These are phyloP conservation scores for Mycena citricolor DNA, from an alignment of 1,284 basidiomycete species.

Conservation along the genomic window DNA sequence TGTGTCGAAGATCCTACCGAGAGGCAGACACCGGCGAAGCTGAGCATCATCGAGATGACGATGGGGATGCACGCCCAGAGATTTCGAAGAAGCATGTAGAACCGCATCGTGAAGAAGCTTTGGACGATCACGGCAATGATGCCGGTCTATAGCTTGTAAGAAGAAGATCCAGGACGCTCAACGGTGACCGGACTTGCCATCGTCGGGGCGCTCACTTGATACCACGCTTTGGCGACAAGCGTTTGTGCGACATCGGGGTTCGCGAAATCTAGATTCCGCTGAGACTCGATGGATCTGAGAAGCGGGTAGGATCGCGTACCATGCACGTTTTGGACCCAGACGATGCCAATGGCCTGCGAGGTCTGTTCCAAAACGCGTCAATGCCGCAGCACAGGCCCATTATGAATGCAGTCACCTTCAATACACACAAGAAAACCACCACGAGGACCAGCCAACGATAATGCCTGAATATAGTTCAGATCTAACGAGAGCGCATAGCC, in stretches of 20 bases:
- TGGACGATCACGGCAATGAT: conserved; percentile 15
- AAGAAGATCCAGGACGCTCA: not conserved
- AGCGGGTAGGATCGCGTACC: too few species aligned
- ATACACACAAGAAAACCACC: conserved; percentile 9
- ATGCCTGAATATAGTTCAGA: conserved; percentile 3
- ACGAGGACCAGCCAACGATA: conserved; percentile 18
- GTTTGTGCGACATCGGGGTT: conserved; percentile 19
- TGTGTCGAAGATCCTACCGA: conserved; percentile 3
- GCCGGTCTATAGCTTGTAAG: conserved; percentile 8
- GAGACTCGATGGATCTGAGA: too few species aligned
- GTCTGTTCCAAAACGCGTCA: conserved; percentile 8
- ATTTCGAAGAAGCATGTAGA: conserved; percentile 17
- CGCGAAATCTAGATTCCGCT: conserved; percentile 4
- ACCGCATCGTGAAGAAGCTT: conserved; percentile 16
- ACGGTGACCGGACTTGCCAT: conserved; percentile 3
- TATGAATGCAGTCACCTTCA: conserved; percentile 9
- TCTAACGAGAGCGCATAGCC: not conserved
- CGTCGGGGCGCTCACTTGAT: conserved; percentile 15
- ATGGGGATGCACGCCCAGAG: conserved; percentile 4
- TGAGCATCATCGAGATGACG: conserved; percentile 10
- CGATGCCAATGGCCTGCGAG: conserved; percentile 11
- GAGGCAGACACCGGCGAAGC: conserved; percentile 14
- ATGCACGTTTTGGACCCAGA: conserved; percentile 18
- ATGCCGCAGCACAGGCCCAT: not conserved
- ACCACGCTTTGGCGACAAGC: conserved; percentile 18